Percentiles rank a stretch among this genome's conserved stretches.
These are phyloP conservation scores for Metroxylon sagu DNA, from an alignment of 176 grass and related monocot genomes.

Conservation along the genomic window DNA sequence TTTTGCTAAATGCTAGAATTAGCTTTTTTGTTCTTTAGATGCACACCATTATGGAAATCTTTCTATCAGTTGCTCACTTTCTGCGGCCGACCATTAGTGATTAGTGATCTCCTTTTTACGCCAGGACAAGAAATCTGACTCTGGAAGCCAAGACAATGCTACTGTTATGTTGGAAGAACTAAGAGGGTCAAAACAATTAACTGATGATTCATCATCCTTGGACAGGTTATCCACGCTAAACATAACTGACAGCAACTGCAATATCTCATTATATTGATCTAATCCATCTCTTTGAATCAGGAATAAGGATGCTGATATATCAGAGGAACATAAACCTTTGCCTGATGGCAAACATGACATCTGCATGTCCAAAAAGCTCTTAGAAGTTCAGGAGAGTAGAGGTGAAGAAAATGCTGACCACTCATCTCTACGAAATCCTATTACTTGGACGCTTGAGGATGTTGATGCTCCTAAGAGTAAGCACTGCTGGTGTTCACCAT, in stretches of 20 bases:
- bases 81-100: no score
- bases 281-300: constrained; percentile 23
- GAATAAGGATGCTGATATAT: constrained; percentile 27
- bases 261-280: background rate
- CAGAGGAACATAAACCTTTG: constrained; percentile 31
- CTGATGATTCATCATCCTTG: constrained; percentile 37
- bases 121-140: constrained; percentile 60
- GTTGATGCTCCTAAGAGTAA: constrained; percentile 68
- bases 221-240: constrained; percentile 45
- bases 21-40: no score
- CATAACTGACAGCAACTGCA: constrained; percentile 11
- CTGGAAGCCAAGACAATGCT: constrained; percentile 50
- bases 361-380: constrained; percentile 39
- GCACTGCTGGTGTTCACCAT: constrained; percentile 9
- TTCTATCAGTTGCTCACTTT: no score
- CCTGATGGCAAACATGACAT: constrained; percentile 30
- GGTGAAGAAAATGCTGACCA: constrained; percentile 25
- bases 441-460: constrained; percentile 45
- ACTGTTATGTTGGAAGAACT: constrained; percentile 37
- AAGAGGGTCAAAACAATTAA: constrained; percentile 49
- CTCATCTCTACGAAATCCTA: constrained; percentile 22
- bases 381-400: constrained; percentile 38
- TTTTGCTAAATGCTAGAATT: no score
- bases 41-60: no score
- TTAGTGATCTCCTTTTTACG: background rate